Conservation (phyloP, 768 basidiomycete genomes). For the Leccinum incarnatum region DNA sequence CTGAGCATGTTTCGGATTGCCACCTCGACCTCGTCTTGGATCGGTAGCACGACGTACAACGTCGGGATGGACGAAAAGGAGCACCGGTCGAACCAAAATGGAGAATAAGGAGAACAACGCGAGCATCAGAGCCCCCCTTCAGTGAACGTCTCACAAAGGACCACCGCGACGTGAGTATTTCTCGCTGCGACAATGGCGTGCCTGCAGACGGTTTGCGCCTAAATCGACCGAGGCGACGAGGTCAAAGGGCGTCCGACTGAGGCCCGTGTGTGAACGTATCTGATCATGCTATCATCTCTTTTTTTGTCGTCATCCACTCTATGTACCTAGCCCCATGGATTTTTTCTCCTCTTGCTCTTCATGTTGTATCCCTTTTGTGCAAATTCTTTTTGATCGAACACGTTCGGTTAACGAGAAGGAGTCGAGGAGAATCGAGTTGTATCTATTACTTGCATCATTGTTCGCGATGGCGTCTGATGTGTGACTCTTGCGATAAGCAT, state of each 20-base stretch:
- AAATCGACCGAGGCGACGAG: conserved; percentile 39
- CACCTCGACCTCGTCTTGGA: conserved; percentile 48
- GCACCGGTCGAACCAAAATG: conserved; percentile 45
- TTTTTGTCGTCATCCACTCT: conserved; percentile 6
- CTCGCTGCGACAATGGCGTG: background rate
- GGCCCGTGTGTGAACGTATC: background rate
- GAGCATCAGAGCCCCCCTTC: background rate
- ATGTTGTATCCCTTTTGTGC: conserved; percentile 26
- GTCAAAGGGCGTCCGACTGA: conserved; percentile 24
- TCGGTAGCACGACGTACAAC: conserved; percentile 56
- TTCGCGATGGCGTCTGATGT: background rate
- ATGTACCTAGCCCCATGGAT: conserved; percentile 28
- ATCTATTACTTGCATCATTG: background rate
- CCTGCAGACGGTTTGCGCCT: conserved; percentile 42
- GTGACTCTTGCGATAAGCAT: no score
- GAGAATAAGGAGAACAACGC: conserved; percentile 56
- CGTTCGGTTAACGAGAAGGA: background rate
- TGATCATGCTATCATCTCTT: background rate
- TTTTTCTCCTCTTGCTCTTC: background rate
- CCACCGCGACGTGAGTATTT: conserved; percentile 53
- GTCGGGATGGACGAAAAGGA: conserved; percentile 65
- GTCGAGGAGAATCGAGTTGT: background rate
- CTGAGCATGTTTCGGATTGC: conserved; percentile 22
- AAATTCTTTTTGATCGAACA: background rate
- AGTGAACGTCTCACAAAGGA: conserved; percentile 31